A percentile compares a stretch with the other conserved stretches of the same genome.
Conservation (phyloP, 1,139 yeast genomes). For the Yamadazyma triangularis region DNA sequence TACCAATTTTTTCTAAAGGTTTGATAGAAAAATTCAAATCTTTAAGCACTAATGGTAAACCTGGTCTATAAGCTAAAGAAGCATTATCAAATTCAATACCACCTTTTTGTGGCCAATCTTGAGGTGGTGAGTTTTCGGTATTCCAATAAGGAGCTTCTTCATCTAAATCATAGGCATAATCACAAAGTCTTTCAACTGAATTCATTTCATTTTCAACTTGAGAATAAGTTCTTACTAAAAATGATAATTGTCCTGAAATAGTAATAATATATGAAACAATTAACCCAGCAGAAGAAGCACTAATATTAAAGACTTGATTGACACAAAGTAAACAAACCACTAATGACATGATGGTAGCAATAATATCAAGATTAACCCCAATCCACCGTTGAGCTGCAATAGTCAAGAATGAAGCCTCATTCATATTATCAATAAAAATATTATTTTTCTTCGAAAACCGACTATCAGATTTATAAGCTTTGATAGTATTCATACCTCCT, state of each 20-base stretch:
- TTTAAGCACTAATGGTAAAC: slow-evolving; percentile 70
- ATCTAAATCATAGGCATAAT: slow-evolving; percentile 53
- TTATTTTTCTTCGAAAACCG: slow-evolving; percentile 51
- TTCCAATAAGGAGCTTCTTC: slow-evolving; percentile 45
- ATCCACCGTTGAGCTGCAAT: slow-evolving; percentile 81
- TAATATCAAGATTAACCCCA: slow-evolving; percentile 58
- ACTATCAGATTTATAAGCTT: slow-evolving; percentile 51
- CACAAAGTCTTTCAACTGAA: slow-evolving; percentile 73
- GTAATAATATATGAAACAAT: slow-evolving; percentile 60
- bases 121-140: slow-evolving; percentile 53
- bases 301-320: slow-evolving; percentile 56
- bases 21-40: slow-evolving; percentile 43
- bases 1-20: slow-evolving; percentile 65
- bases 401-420: slow-evolving; percentile 67
- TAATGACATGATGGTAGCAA: slow-evolving; percentile 48
- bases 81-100: slow-evolving; percentile 55
- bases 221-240: slow-evolving; percentile 55
- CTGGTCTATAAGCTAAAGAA: slow-evolving; percentile 67
- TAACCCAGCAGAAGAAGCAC: slow-evolving; percentile 70
- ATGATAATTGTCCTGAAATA: slow-evolving; percentile 47
- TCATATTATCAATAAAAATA: slow-evolving; percentile 56
- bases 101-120: slow-evolving; percentile 45
- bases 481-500: slow-evolving; percentile 68
- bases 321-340: slow-evolving; percentile 61
- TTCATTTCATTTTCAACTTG: slow-evolving; percentile 83